Base-by-base conservation (phyloP, 2,329 filamentous ascomycete genomes). In the Sporothrix brasiliensis region DNA sequence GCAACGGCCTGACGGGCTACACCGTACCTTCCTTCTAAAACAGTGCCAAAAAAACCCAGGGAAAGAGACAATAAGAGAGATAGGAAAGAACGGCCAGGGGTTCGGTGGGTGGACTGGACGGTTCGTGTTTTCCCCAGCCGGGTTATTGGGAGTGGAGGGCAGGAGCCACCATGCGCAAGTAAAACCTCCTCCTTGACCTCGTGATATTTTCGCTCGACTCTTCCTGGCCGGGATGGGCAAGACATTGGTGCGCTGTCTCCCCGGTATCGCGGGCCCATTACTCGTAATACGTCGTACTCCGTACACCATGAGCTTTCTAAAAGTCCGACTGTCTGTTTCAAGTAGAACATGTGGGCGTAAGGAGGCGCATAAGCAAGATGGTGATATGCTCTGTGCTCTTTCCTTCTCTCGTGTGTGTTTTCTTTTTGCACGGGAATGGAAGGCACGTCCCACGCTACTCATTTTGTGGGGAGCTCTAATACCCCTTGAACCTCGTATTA, bases 401-500 rank as follows among this genome's bases (percentile, higher is more conserved):
- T 85, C 81, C 84, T 85, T 77, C 9, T 83, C 80, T 78, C 84
- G 30, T 13, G 19, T 34, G 58, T 61, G 54, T 27, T 19, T 39
- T 47, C 84, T 78, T 71, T 79, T 79, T 7, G 41, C 16, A n/a
- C 34, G 53, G 53, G 52, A 34, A 53, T 34, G 27, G 47, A n/a
- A 54, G 34, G 65, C 30, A 47, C 34, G 65, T 27, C 39, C 49
- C 11, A 41, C 16, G 63, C 65, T 67, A 44, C 52, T 6, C 3
- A 52, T 54, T 30, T 67, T 67, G 65, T 67, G 65, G 63, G 60
- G 63, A 66, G 63, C 63, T 66, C 19, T 19, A 63, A 39, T 39
- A 24, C 30, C 27, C 10, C 41, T 41, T 41, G 39, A 61, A 24
- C 47, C 63, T 66, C 47, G 50, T 50, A 54, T 50, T 67, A 67